These are phyloP conservation scores for Oryza meyeriana DNA, from an alignment of 176 grass and related monocot species.

Conservation along the genomic window DNA sequence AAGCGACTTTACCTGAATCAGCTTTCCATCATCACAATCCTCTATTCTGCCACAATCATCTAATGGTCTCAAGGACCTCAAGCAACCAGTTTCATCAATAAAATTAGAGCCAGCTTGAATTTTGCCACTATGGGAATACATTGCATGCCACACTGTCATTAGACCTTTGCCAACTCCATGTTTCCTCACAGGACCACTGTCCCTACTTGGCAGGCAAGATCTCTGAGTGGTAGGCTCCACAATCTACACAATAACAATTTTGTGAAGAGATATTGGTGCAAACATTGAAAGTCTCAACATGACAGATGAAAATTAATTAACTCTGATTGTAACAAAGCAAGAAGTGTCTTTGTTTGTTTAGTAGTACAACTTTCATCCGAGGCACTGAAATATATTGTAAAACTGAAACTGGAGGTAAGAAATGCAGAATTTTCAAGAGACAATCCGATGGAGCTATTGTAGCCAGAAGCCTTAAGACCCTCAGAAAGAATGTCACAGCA, in stretches of 20 bases:
- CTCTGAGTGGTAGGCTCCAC: constrained; percentile 17
- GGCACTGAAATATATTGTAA: constrained; percentile 7
- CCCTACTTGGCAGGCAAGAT: constrained; percentile 10
- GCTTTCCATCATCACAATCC: constrained; percentile 31
- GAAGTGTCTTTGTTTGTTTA: not conserved
- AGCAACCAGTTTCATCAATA: constrained; percentile 57
- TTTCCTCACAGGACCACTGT: constrained; percentile 52
- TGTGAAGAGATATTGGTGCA: not conserved
- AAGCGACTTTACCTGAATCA: constrained; percentile 39
- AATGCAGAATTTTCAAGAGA: constrained; percentile 8
- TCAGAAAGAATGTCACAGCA: not conserved
- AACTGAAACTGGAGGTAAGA: not conserved
- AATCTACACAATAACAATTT: constrained; percentile 39
- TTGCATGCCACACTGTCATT: constrained; percentile 93
- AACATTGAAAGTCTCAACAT: not conserved
- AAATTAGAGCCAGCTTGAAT: constrained; percentile 53
- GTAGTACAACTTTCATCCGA: not conserved
- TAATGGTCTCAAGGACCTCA: constrained; percentile 54
- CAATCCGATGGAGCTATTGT: not conserved
- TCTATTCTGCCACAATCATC: constrained; percentile 30
- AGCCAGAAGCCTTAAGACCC: not conserved
- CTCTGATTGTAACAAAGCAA: not conserved
- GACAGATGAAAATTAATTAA: constrained; percentile 8
- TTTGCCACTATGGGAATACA: constrained; percentile 52
- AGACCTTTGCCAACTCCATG: constrained; percentile 96